phyloP scores from a whole-genome alignment of 805 yeast species.

The Candida schatavii region DNA sequence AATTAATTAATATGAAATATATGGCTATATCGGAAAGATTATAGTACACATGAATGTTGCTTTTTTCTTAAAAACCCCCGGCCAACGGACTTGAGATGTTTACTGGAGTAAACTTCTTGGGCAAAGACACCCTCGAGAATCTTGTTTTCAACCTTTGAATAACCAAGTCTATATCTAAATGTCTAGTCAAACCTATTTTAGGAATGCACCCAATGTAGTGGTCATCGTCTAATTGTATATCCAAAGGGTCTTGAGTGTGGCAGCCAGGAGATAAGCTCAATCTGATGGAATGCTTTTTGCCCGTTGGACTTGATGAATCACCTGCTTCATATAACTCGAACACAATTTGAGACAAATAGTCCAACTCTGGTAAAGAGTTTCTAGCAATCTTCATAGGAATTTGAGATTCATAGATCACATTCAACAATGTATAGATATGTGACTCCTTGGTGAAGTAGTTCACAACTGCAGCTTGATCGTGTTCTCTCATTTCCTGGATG shows the following conservation, averaged over 20 bases:
- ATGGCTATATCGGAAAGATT: no score
- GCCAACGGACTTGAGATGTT: slow-evolving; percentile 71
- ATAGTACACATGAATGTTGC: no score
- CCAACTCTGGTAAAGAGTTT: slow-evolving; percentile 94
- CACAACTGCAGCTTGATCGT: slow-evolving; percentile 79
- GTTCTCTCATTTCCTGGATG: slow-evolving; percentile 71
- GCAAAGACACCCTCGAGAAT: slow-evolving; percentile 83
- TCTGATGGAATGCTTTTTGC: slow-evolving; percentile 84
- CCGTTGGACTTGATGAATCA: slow-evolving; percentile 56
- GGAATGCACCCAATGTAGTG: slow-evolving; percentile 97
- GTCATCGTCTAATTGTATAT: slow-evolving; percentile 91
- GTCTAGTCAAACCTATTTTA: slow-evolving; percentile 83
- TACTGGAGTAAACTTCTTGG: slow-evolving; percentile 87
- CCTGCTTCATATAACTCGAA: slow-evolving; percentile 88
- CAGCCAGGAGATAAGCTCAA: slow-evolving; percentile 96
- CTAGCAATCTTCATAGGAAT: slow-evolving; percentile 94
- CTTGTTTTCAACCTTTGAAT: slow-evolving; percentile 75
- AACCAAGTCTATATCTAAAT: slow-evolving; percentile 87
- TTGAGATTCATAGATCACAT: slow-evolving; percentile 87
- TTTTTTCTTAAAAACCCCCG: slow-evolving; percentile 15
- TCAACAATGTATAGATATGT: slow-evolving; percentile 90
- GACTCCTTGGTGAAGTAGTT: slow-evolving; percentile 95
- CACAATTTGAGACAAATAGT: slow-evolving; percentile 88
- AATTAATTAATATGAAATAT: slow-evolving; percentile 1
- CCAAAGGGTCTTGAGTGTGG: slow-evolving; percentile 96